Conservation (phyloP, 1,284 basidiomycete species). For the Trichosporon coremiiforme region DNA sequence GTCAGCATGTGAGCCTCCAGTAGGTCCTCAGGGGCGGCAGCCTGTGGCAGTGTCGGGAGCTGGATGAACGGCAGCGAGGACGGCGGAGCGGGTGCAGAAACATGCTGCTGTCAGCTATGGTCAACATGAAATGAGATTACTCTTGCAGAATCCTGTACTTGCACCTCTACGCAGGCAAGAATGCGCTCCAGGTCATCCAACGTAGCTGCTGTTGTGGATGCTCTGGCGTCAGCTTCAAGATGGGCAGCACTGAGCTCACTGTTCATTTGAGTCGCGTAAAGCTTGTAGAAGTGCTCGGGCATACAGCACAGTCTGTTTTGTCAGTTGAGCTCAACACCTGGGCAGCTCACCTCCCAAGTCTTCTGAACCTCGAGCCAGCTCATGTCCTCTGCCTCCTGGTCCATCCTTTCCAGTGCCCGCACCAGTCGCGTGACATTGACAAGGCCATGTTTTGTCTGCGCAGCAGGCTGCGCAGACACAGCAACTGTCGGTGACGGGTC, state of each 20-base stretch:
- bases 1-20: conserved; percentile 27
- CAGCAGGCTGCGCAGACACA: conserved; percentile 39
- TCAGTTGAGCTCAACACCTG: neutral
- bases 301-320: conserved; percentile 45
- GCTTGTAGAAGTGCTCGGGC: conserved; percentile 43
- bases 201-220: conserved; percentile 32
- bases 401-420: too few relatives aligned
- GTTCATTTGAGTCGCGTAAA: conserved; percentile 43
- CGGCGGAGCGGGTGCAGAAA: conserved; percentile 26
- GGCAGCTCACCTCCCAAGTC: conserved; percentile 48
- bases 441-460: conserved; percentile 45
- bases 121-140: neutral
- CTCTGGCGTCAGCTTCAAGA: conserved; percentile 29
- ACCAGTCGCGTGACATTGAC: conserved; percentile 54
- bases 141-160: conserved; percentile 26
- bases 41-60: conserved; percentile 22
- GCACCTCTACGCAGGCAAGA: conserved; percentile 31
- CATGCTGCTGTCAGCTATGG: conserved; percentile 22
- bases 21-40: conserved; percentile 20
- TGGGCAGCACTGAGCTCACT: conserved; percentile 35
- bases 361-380: conserved; percentile 45
- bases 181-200: conserved; percentile 33
- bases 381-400: conserved; percentile 26
- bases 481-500: conserved; percentile 38
- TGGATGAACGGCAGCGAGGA: conserved; percentile 22